These are phyloP conservation scores for Paramecium octaurelia DNA, from an alignment of 73 alveolate genomes.

Conservation along the genomic window DNA sequence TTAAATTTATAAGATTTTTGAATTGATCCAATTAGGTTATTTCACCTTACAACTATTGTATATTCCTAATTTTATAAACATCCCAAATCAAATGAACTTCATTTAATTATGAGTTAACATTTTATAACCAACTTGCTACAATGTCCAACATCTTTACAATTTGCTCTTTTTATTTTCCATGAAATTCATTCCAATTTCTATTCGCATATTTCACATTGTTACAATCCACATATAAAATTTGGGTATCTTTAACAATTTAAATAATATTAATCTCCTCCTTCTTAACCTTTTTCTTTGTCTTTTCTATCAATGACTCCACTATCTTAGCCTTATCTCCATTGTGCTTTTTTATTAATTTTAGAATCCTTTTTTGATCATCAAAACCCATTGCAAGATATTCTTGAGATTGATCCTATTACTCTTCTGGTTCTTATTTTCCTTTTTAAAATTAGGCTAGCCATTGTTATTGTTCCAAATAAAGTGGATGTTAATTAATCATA, in stretches of 20 bases:
- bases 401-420: neutral
- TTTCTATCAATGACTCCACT: neutral
- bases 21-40: neutral
- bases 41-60: neutral
- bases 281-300: neutral
- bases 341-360: neutral
- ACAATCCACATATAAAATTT: neutral
- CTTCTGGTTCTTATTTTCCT: neutral
- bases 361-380: neutral
- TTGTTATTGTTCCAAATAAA: neutral
- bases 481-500: neutral
- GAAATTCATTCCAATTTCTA: neutral
- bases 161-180: neutral
- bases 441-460: neutral
- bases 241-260: neutral
- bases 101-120: neutral
- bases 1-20: neutral
- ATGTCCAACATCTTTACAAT: neutral
- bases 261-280: neutral
- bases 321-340: neutral
- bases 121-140: neutral
- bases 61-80: neutral
- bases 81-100: conserved; percentile 40
- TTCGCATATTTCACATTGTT: neutral
- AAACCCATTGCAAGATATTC: neutral